These are phyloP conservation scores for Tausonia pullulans DNA, from an alignment of 1,284 basidiomycete genomes.

Conservation along the genomic window DNA sequence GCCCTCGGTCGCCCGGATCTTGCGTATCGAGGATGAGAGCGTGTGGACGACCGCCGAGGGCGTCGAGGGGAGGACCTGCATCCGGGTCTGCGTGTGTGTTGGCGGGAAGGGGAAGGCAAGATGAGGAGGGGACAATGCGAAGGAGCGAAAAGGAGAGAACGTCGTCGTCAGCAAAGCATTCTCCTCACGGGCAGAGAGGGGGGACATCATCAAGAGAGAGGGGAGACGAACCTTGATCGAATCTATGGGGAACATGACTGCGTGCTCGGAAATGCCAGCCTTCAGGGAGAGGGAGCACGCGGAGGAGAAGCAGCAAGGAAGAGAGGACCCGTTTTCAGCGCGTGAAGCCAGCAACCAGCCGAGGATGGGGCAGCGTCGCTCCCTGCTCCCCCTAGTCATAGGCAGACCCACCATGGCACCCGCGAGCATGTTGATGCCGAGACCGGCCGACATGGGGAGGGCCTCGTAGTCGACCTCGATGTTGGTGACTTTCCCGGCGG, in stretches of 20 bases:
- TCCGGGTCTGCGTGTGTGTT: constrained; percentile 62
- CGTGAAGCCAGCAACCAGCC: constrained; percentile 1
- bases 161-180: not conserved
- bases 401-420: constrained; percentile 68
- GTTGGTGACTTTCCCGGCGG: too few relatives aligned
- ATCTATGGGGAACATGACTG: constrained; percentile 97
- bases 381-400: not conserved
- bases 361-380: not conserved
- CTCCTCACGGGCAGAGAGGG: constrained; percentile 1
- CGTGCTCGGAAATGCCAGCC: constrained; percentile 98
- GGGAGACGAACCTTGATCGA: constrained; percentile 73
- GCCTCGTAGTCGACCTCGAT: constrained; percentile 15
- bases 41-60: constrained; percentile 17
- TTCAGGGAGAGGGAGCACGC: constrained; percentile 29
- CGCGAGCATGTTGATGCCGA: constrained; percentile 83
- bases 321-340: not conserved
- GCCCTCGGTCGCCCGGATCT: constrained; percentile 80
- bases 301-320: constrained; percentile 1
- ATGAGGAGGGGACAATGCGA: not conserved
- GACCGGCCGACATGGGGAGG: constrained; percentile 8
- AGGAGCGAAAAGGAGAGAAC: not conserved
- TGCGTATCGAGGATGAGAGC: constrained; percentile 28
- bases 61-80: constrained; percentile 73
- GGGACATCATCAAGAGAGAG: not conserved
- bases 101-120: not conserved